Conservation (phyloP, 805 yeast genomes). For the Debaryomyces tyrocola region DNA sequence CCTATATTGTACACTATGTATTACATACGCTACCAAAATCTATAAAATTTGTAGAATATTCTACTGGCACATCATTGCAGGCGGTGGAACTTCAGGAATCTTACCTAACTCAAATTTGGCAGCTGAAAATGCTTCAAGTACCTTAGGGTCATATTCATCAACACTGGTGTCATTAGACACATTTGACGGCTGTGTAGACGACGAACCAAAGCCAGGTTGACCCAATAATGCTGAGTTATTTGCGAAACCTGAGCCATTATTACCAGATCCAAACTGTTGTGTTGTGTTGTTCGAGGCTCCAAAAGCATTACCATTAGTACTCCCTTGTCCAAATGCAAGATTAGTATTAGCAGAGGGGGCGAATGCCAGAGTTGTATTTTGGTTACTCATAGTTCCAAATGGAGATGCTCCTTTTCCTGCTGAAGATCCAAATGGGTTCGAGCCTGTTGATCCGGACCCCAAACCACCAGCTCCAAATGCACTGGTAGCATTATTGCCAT, state of each 20-base stretch:
- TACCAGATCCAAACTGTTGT: background rate
- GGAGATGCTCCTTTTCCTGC: constrained; percentile 7
- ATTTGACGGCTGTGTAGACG: constrained; percentile 6
- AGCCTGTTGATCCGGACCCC: constrained; percentile 3
- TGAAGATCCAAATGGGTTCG: constrained; percentile 6
- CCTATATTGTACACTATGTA: background rate
- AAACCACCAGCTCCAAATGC: constrained; percentile 13
- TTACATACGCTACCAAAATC: background rate
- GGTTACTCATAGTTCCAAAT: background rate
- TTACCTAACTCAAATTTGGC: constrained; percentile 53
- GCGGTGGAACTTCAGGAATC: constrained; percentile 76
- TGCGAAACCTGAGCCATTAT: background rate
- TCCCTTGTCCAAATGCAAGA: background rate
- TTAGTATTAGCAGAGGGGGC: constrained; percentile 1
- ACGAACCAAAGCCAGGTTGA: background rate
- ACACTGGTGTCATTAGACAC: background rate
- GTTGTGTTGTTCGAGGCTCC: constrained; percentile 3
- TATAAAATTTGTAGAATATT: background rate
- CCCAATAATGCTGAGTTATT: background rate
- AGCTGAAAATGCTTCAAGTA: constrained; percentile 49
- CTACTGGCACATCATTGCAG: constrained; percentile 24
- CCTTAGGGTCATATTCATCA: constrained; percentile 42
- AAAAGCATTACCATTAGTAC: constrained; percentile 1
- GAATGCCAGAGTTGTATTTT: background rate
- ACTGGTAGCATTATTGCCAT: constrained; percentile 1